phyloP scores from a whole-genome alignment of 2,329 filamentous ascomycete species.

The Gliomastix tumulicola region DNA sequence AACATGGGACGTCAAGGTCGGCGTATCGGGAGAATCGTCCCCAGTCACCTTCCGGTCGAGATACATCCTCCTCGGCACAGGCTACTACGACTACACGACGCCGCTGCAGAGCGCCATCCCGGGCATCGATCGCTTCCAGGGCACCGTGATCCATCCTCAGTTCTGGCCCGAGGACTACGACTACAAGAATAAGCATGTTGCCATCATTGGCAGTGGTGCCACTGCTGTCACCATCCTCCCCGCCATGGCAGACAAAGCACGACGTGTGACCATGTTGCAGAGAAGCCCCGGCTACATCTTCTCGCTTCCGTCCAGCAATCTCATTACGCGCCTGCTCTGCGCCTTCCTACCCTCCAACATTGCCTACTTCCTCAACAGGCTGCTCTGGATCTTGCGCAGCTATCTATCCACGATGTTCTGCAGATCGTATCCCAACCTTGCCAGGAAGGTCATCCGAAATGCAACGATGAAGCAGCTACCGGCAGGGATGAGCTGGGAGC shows the following conservation, averaged over 20 bases:
- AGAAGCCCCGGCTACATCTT: constrained; percentile 57
- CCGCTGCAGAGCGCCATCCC: constrained; percentile 45
- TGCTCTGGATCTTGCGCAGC: constrained; percentile 38
- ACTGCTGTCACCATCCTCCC: constrained; percentile 62
- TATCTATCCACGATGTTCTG: constrained; percentile 38
- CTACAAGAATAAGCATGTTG: constrained; percentile 55
- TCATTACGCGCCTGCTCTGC: constrained; percentile 24
- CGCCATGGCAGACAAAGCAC: constrained; percentile 47
- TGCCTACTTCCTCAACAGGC: constrained; percentile 33
- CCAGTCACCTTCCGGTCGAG: constrained; percentile 26
- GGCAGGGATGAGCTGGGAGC: constrained; percentile 34
- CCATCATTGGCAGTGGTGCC: constrained; percentile 61
- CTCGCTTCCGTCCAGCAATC: constrained; percentile 36
- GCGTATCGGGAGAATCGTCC: constrained; percentile 12
- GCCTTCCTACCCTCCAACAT: constrained; percentile 32
- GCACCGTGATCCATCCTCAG: constrained; percentile 57
- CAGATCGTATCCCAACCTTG: constrained; percentile 35
- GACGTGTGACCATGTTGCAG: constrained; percentile 62
- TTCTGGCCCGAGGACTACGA: constrained; percentile 66
- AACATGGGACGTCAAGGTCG: constrained; percentile 37
- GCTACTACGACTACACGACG: constrained; percentile 64
- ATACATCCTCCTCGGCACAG: constrained; percentile 48
- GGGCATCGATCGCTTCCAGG: constrained; percentile 28
- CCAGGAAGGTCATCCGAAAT: constrained; percentile 33
- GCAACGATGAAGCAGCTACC: constrained; percentile 40